A percentile compares a stretch with the other conserved stretches of the same genome.
phyloP scores from a whole-genome alignment of 441 rosid species.

The Populus trichocarpa region DNA sequence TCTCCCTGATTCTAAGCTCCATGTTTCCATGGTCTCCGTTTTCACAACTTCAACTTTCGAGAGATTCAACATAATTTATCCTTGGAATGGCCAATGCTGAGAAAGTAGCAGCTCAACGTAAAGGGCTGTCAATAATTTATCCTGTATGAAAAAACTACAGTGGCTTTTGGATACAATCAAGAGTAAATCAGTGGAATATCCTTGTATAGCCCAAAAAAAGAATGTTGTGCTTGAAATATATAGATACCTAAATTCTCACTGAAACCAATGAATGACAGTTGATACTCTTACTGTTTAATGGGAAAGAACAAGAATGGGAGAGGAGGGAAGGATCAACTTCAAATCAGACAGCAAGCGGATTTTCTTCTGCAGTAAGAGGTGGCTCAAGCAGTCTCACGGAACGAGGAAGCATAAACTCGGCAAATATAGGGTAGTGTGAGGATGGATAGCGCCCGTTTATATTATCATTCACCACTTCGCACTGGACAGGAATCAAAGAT shows the following conservation, averaged over 20 bases:
- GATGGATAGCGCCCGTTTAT: slow-evolving; percentile 87
- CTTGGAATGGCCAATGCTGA: not conserved
- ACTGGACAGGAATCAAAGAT: slow-evolving; percentile 68
- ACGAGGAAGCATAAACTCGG: slow-evolving; percentile 95
- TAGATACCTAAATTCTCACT: slow-evolving; percentile 4
- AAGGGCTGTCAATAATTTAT: not conserved
- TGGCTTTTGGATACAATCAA: not conserved
- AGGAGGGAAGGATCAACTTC: not conserved
- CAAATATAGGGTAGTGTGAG: slow-evolving; percentile 83
- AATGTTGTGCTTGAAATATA: not conserved
- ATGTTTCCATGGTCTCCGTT: too few species aligned
- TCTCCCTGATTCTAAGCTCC: too few species aligned
- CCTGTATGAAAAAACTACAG: not conserved
- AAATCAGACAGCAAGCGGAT: slow-evolving; percentile 11
- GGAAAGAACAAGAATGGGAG: not conserved
- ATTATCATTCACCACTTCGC: slow-evolving; percentile 81
- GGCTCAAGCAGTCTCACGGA: slow-evolving; percentile 72
- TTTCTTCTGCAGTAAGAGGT: slow-evolving; percentile 43
- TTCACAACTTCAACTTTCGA: too few species aligned
- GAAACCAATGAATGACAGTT: not conserved
- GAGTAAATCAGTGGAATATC: not conserved
- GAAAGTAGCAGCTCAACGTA: not conserved
- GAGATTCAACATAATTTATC: too few species aligned
- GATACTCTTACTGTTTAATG: not conserved
- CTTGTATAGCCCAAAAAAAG: not conserved